Evolutionary conservation across 2,329 filamentous ascomycete genomes (phyloP), one percentile per base, ranked within the genome.

Genomic region (Claviceps purpurea): DNA sequence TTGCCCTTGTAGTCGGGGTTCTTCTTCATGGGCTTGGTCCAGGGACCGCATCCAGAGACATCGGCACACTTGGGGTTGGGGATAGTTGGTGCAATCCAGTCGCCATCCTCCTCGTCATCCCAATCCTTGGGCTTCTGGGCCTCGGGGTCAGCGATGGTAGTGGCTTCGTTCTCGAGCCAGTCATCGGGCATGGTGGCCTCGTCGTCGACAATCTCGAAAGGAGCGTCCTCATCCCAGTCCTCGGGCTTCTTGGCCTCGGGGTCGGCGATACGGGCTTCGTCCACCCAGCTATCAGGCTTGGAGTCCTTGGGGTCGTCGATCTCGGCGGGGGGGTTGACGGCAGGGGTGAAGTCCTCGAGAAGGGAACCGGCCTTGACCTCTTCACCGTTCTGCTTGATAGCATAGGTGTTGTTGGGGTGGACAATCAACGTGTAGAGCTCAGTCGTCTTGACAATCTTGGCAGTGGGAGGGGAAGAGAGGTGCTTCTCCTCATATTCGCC

Each of bases 401-500:
- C 78, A 70, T 87, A 96, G 64, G 87, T 91, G 79, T 97, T 94
- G 77, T 98, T 90, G 64, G 90, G 89, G 71, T 91, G 87, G 68
- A 98, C 88, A 62, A 96, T 89, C 62, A 98, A 79, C 56, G 93
- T 97, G 80, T 98, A 98, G 57, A 98, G 85, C 70, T 91, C 85
- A 57, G 87, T 87, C 57, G 88, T 85, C 84, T 96, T 97, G 75
- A 83, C 78, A 64, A 95, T 93, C 68, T 84, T 86, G 67, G 90
- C 90, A 54, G 84, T 78, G 56, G 93, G 90, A 58, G 91, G 85
- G 63, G 79, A 79, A 68, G 80, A 82, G 58, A 98, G 80, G 74
- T 98, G 93, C 85, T 98, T 98, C 87, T 98, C 93, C 81, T 98
- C 91, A 66, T 98, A 98, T 73, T 96, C 89, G 76, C 91, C 91